phyloP scores from a whole-genome alignment of 495 filamentous ascomycete species.

The Penicillium lagena region DNA sequence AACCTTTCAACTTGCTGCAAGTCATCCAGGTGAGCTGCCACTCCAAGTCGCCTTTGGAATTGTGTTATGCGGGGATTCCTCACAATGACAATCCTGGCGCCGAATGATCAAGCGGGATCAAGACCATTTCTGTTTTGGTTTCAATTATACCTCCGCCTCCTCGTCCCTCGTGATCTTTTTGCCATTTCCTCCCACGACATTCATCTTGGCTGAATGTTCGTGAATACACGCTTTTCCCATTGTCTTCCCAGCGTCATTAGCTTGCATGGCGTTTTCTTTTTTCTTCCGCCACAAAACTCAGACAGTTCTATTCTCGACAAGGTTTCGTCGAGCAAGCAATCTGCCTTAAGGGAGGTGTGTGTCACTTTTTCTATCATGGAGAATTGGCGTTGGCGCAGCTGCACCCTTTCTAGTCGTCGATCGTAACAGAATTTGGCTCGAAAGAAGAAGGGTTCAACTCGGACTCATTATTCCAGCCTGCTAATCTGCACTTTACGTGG shows the following conservation, averaged over 20 bases:
- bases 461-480: background rate
- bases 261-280: conserved; percentile 8
- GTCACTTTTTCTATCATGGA: background rate
- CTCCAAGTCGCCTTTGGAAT: conserved; percentile 6
- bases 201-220: conserved; percentile 1
- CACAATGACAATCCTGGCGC: too few relatives aligned
- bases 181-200: background rate
- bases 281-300: too few relatives aligned
- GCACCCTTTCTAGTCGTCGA: conserved; percentile 7
- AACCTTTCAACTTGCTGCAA: background rate
- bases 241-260: conserved; percentile 11
- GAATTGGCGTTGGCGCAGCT: conserved; percentile 8
- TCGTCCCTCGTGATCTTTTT: background rate
- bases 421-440: conserved; percentile 6
- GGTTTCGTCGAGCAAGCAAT: too few relatives aligned
- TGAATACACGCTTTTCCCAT: conserved; percentile 1
- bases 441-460: too few relatives aligned
- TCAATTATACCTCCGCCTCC: too few relatives aligned
- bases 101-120: too few relatives aligned
- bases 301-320: too few relatives aligned
- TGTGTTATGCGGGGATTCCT: background rate
- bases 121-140: too few relatives aligned
- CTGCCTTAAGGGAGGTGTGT: background rate
- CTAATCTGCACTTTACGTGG: background rate
- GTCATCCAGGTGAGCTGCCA: conserved; percentile 29